Conservation (phyloP, 106 monocot species). For the Allium cepa region DNA sequence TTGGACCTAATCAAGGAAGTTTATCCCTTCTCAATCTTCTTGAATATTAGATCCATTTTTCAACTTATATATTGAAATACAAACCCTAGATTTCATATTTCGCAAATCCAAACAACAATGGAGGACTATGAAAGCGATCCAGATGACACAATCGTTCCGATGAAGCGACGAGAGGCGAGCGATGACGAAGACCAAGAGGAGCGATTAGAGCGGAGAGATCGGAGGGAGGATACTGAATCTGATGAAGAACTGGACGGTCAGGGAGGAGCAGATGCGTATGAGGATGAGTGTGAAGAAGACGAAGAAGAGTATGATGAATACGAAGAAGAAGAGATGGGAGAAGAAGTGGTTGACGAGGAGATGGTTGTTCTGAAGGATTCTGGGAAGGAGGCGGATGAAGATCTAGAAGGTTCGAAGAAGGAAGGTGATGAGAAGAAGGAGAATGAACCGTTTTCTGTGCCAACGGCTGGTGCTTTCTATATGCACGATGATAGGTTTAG, state of each 20-base stretch:
- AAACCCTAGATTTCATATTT: background rate
- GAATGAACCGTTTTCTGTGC: conserved; percentile 70
- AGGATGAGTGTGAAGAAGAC: conserved; percentile 31
- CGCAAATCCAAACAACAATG: conserved; percentile 11
- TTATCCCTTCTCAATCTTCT: no score
- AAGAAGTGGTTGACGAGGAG: background rate
- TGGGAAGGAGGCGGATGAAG: conserved; percentile 4
- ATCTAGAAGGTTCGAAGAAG: background rate
- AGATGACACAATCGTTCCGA: conserved; percentile 61
- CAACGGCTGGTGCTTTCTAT: conserved; percentile 75
- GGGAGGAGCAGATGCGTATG: conserved; percentile 54
- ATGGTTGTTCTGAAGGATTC: no score
- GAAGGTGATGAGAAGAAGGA: conserved; percentile 63
- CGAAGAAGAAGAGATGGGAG: background rate
- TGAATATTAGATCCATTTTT: conserved; percentile 17
- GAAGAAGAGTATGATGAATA: conserved; percentile 23
- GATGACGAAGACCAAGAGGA: conserved; percentile 54
- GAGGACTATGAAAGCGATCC: conserved; percentile 90
- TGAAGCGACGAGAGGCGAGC: conserved; percentile 79
- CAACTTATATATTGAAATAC: background rate
- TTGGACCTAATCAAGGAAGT: no score
- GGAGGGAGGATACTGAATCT: conserved; percentile 30
- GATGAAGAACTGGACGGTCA: conserved; percentile 60
- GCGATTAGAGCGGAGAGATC: conserved; percentile 7
- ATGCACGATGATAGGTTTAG: conserved; percentile 92